Conservation (phyloP, 257 asterid genomes). For the Henckelia pumila region DNA sequence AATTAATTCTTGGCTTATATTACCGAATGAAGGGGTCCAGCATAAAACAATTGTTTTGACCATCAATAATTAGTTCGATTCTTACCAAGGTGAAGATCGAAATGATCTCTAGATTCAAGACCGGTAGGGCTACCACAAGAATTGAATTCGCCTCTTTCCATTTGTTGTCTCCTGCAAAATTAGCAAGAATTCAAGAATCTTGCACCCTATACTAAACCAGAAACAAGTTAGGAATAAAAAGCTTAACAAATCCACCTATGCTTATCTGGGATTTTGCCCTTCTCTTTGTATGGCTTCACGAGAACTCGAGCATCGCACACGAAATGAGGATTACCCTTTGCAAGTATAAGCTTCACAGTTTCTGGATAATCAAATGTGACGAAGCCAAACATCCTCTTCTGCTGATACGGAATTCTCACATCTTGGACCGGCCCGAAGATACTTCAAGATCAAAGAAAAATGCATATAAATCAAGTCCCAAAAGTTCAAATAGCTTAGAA, state of each 20-base stretch:
- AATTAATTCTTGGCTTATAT: too few relatives aligned
- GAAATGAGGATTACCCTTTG: constrained; percentile 73
- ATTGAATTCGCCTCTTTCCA: constrained; percentile 59
- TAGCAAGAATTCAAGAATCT: constrained; percentile 11
- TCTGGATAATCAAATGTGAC: constrained; percentile 67
- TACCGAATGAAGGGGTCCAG: too few relatives aligned
- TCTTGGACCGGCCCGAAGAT: constrained; percentile 72
- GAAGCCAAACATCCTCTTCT: constrained; percentile 72
- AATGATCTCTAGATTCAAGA: constrained; percentile 59
- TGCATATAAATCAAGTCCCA: not conserved
- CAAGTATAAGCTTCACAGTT: constrained; percentile 66
- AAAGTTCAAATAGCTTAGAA: not conserved
- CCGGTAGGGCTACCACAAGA: constrained; percentile 71
- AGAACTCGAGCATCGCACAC: constrained; percentile 80
- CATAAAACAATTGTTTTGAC: too few relatives aligned
- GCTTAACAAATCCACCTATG: constrained; percentile 34
- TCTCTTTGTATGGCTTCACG: constrained; percentile 67
- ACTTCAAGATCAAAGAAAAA: constrained; percentile 27
- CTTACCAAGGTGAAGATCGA: constrained; percentile 58
- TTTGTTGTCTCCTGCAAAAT: constrained; percentile 48
- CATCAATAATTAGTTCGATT: not conserved
- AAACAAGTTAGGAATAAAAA: not conserved
- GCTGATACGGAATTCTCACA: constrained; percentile 75
- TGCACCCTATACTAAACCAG: not conserved
- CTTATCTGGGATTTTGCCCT: constrained; percentile 69